phyloP scores from a whole-genome alignment of 2,329 filamentous ascomycete genomes.

The Epichloe sibirici region DNA sequence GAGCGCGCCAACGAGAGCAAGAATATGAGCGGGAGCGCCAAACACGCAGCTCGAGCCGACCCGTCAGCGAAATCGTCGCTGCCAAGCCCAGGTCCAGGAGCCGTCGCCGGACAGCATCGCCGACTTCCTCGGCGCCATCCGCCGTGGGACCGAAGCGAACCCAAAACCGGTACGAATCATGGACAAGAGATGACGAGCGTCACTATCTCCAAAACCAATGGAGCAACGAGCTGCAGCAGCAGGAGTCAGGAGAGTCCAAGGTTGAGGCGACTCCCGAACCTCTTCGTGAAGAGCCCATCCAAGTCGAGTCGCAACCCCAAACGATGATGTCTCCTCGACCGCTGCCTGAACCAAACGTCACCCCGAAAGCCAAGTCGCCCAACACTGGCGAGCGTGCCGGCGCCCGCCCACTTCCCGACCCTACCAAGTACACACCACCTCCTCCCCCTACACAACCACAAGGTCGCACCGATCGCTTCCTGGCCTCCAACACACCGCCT shows the following conservation, averaged over 20 bases:
- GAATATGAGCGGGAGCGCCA: slow-evolving; percentile 48
- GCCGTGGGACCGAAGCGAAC: slow-evolving; percentile 7
- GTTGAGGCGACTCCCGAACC: slow-evolving; percentile 10
- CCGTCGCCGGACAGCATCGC: slow-evolving; percentile 8
- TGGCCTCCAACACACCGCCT: slow-evolving; percentile 42
- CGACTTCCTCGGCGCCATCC: not conserved
- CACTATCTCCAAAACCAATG: slow-evolving; percentile 48
- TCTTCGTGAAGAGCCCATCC: not conserved
- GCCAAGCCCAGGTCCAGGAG: slow-evolving; percentile 14
- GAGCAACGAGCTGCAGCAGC: slow-evolving; percentile 26
- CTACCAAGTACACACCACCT: slow-evolving; percentile 21
- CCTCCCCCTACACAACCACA: slow-evolving; percentile 11
- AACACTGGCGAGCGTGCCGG: slow-evolving; percentile 18
- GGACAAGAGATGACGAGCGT: slow-evolving; percentile 51
- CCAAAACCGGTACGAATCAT: slow-evolving; percentile 46
- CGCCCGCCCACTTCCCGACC: slow-evolving; percentile 42
- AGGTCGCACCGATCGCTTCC: slow-evolving; percentile 44
- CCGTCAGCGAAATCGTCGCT: slow-evolving; percentile 6
- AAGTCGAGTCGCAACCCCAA: not conserved
- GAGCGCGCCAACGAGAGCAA: slow-evolving; percentile 49
- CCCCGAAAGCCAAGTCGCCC: slow-evolving; percentile 23
- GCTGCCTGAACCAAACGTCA: slow-evolving; percentile 26
- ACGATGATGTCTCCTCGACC: slow-evolving; percentile 19
- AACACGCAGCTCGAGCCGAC: slow-evolving; percentile 24
- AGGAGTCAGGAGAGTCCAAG: slow-evolving; percentile 18